Evolutionary conservation across 2,329 filamentous ascomycete genomes (phyloP).

Genomic region (Cercospora sp.): DNA sequence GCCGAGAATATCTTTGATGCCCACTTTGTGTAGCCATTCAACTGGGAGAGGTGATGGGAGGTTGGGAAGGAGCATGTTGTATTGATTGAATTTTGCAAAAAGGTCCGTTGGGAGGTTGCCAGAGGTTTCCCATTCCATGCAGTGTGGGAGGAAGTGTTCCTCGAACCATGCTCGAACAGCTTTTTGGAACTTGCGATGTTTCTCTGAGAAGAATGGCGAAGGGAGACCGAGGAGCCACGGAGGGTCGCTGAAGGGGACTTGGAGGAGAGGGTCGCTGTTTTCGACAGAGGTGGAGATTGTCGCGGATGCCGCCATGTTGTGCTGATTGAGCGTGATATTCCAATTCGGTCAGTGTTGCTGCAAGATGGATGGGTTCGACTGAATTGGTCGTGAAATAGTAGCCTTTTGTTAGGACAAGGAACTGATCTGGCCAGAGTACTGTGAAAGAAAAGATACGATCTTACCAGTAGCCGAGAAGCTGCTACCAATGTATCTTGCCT

Average conservation of each 20-base stretch:
- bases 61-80: conserved; percentile 69
- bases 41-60: conserved; percentile 68
- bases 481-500: neutral
- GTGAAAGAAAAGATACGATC: neutral
- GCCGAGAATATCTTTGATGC: conserved; percentile 65
- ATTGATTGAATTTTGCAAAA: conserved; percentile 62
- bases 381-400: neutral
- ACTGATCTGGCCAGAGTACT: neutral
- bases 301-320: conserved; percentile 15
- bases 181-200: conserved; percentile 26
- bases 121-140: conserved; percentile 29
- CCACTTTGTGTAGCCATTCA: conserved; percentile 64
- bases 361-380: neutral
- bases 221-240: conserved; percentile 26
- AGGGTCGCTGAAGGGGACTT: conserved; percentile 28
- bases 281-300: conserved; percentile 4
- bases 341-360: neutral
- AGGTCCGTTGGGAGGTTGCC: conserved; percentile 55
- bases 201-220: conserved; percentile 27
- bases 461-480: neutral
- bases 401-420: neutral
- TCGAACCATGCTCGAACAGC: conserved; percentile 29
- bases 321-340: neutral
- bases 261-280: conserved; percentile 20
- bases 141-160: conserved; percentile 26